phyloP scores from a whole-genome alignment of 805 yeast species.

The Spathaspora hagerdaliae region DNA sequence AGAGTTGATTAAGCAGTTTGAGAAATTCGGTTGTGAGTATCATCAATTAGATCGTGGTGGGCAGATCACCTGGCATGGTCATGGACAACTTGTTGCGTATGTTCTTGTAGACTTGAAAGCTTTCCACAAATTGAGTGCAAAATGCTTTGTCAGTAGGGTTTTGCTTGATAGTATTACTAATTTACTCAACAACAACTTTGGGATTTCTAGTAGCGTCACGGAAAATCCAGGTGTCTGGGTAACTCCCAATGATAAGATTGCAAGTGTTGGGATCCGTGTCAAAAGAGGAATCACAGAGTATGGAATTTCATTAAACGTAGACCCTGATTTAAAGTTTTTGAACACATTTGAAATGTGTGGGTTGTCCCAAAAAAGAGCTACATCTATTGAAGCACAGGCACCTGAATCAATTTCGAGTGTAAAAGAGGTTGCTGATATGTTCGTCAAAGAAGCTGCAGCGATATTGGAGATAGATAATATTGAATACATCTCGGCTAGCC shows the following conservation, averaged over 20 bases:
- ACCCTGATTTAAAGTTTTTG: conserved; percentile 68
- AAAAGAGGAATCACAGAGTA: conserved; percentile 82
- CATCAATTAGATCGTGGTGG: conserved; percentile 91
- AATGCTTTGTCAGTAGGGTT: conserved; percentile 60
- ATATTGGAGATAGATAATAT: conserved; percentile 27
- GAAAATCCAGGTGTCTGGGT: conserved; percentile 91
- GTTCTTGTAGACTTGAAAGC: conserved; percentile 62
- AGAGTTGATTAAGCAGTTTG: conserved; percentile 21
- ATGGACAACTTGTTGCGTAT: conserved; percentile 89
- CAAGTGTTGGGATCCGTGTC: conserved; percentile 86
- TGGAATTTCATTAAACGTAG: conserved; percentile 80
- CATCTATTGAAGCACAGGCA: conserved; percentile 23
- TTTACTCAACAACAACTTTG: conserved; percentile 35
- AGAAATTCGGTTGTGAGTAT: conserved; percentile 48
- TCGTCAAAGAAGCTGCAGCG: conserved; percentile 35
- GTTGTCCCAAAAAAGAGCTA: conserved; percentile 48
- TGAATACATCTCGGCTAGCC: conserved; percentile 18
- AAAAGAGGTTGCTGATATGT: conserved; percentile 27
- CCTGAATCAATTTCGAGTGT: conserved; percentile 9
- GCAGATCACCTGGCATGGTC: conserved; percentile 93
- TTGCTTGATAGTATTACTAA: conserved; percentile 56
- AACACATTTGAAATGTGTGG: conserved; percentile 85
- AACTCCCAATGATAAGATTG: conserved; percentile 52
- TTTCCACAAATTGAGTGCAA: conserved; percentile 50
- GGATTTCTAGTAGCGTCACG: conserved; percentile 45